Percentiles rank a stretch among this genome's conserved stretches.
phyloP scores from a whole-genome alignment of 192 early-diverging fungal species.

The Paraglomus occultum region DNA sequence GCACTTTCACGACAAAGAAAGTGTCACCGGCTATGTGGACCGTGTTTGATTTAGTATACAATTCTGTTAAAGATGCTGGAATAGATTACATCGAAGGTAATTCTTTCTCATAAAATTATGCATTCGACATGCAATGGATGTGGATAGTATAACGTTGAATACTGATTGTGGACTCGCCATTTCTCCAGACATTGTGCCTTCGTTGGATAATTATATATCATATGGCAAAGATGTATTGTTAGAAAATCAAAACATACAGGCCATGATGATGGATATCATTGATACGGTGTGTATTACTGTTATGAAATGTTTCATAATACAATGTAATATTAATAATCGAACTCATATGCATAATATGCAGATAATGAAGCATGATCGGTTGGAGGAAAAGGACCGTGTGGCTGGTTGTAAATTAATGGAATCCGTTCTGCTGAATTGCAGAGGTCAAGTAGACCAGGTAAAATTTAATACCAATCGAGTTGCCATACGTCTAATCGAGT shows the following conservation, averaged over 20 bases:
- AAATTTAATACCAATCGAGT: neutral
- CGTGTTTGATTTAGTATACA: conserved; percentile 75
- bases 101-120: conserved; percentile 25
- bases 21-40: conserved; percentile 85
- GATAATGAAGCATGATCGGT: conserved; percentile 71
- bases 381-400: conserved; percentile 76
- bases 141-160: too few species aligned
- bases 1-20: conserved; percentile 78
- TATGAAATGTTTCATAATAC: neutral
- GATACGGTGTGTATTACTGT: conserved; percentile 53
- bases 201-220: conserved; percentile 87
- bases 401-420: conserved; percentile 85
- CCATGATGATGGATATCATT: conserved; percentile 81
- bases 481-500: neutral
- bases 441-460: conserved; percentile 75
- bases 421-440: conserved; percentile 79
- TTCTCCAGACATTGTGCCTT: conserved; percentile 74
- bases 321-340: conserved; percentile 11
- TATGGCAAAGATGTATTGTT: conserved; percentile 81
- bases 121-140: neutral
- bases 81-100: conserved; percentile 78
- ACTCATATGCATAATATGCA: conserved; percentile 3
- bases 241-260: conserved; percentile 62
- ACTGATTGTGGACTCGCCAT: neutral
- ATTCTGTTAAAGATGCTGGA: conserved; percentile 76